Evolutionary conservation across 306 rosid genomes (phyloP), one percentile per base, ranked within the genome.

Genomic region (Dicorynia guianensis): DNA sequence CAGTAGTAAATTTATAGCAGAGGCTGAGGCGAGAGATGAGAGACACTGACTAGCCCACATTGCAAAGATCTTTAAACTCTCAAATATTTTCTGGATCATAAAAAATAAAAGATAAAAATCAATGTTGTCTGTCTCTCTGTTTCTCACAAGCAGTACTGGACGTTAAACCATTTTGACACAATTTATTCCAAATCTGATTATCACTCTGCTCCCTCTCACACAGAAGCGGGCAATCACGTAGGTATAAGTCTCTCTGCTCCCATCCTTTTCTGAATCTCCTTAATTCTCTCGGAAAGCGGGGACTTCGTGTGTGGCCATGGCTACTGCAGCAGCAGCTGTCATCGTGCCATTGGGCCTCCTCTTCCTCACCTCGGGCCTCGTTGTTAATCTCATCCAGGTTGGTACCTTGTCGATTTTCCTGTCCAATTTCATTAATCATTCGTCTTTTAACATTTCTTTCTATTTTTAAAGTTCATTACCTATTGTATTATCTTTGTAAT

Each of bases 321-420:
- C 96, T 81, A 69, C 86, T 90, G 83, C 89, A 30, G 97, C 91
- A 5, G 97, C 92, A 36, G 90, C 85, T 81, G 91, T 86, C 39
- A 79, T 95, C 72, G 85, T 95, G 18, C 97, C 97, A 53, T 48
- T 95, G 80, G 97, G 97, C 42, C 39, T 95, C 25, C 88, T 95
- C 83, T 95, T 95, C 93, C 82, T 95, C 78, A 57, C 85, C 36
- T 95, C 98, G 0, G 98, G 98, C 43, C 97, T 95, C 80, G 63
- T 86, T 33, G 86, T 90, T 72, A 95, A 95, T 85, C 79, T 92
- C 87, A 55, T 90, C 72, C 98, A 95, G n/a, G n/a, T n/a, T n/a
- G 97, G 98, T 88, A 18, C 1, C 17, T 36, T 13, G 34, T 53
- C 34, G 43, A 5, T n/a, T n/a, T n/a, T n/a, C n/a, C n/a, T n/a